Evolutionary conservation across 441 rosid species (phyloP), one percentile per base, ranked within the genome.

Genomic region (Jatropha multifida): DNA sequence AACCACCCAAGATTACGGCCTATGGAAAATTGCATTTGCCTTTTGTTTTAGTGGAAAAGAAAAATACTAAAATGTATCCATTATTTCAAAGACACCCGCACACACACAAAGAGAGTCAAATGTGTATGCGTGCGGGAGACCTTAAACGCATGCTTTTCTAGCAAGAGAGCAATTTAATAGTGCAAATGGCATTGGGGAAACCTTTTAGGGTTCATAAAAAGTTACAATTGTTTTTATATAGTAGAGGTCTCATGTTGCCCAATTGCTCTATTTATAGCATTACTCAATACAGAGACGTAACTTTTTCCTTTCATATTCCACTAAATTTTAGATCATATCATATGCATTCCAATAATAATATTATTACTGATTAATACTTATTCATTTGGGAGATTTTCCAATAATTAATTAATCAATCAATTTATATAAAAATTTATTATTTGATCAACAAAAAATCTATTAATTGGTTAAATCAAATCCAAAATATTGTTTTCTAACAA

Each of bases 201-300:
- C 46, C 49, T 65, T 68, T 73, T 69, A 42, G 15, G 13, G 14
- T 52, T 20, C 58, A 51, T 78, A 71, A 69, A 78, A 65, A 74
- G 42, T 26, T 64, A 49, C 65, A 55, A 55, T 42, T 52, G 72
- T 66, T 66, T 66, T 26, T 55, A 13, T 55, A 23, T 72, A 4
- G 42, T 18, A 9, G 51, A n/a, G 15, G 4, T 9, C 10, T 14
- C 54, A 18, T 37, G 44, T n/a, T 46, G 65, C 51, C 46, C 44
- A 23, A 14, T 52, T 40, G 37, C 37, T 56, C 26, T 72, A 42
- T 23, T 48, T 27, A 74, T 58, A 63, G 32, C 1, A 63, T 63
- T 37, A 32, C 18, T 27, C 41, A 32, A 27, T 12, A 27, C 26
- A 59, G 14, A 23, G 10, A 61, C 40, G 9, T 20, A 2, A 2